Base-by-base conservation (phyloP, 805 yeast genomes). In the Starmerella apis region DNA sequence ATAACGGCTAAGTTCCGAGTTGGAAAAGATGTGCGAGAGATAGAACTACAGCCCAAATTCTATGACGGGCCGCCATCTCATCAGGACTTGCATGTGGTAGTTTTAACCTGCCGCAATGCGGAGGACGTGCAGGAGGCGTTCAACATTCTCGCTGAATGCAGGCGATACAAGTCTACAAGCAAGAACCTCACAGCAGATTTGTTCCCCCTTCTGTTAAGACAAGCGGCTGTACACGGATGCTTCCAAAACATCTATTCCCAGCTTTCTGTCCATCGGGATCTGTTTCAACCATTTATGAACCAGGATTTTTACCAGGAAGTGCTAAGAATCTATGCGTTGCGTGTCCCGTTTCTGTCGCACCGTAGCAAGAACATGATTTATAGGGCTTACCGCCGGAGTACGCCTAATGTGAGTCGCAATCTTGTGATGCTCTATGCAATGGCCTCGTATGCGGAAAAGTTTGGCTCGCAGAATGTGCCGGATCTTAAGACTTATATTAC, bases 61-160 rank as follows among this genome's bases (percentile, higher is more conserved):
- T 63, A 57, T 43, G 52, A 51, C 14, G 67, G 65, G 10, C 47
- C 52, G 8, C 65, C 65, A 10, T 50, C 61, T 3, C 41, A 30
- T 22, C 54, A 49, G 20, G 61, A 61, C 32, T 48, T 60, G 45
- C 48, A 49, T 25, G 46, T 46, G 23, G 43, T 61, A 14, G 50
- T 59, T 22, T 50, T 47, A 19, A 43, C 50, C 3, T 43, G 57
- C 30, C 36, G 53, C 16, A 51, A 54, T 5, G 31, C 38, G 10
- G 64, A 57, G 31, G 60, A 59, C 10, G 51, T 59, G 43, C 43
- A 30, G 9, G 33, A 48, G 25, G 54, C 59, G 16, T 39, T 52
- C 25, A 36, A 44, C n/a, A 39, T 53, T 16, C 11, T 62, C 19
- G 41, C 49, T 18, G 50, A 57, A 43, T 61, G 58, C 44, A 51